These are phyloP conservation scores for Emmonsiellopsis sp. DNA, from an alignment of 2,329 filamentous ascomycete genomes.

Conservation along the genomic window DNA sequence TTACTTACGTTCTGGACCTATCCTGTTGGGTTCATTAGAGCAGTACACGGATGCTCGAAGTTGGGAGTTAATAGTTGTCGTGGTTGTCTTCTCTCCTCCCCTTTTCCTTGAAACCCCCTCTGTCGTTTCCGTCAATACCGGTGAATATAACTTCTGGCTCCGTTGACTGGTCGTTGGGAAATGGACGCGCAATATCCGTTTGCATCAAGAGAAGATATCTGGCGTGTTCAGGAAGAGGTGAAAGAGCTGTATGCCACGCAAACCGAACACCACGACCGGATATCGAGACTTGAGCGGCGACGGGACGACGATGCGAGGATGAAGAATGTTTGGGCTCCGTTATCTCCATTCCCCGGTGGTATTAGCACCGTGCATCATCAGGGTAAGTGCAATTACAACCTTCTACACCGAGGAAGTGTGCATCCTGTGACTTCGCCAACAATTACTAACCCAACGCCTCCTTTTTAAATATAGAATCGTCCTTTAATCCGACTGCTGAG, in stretches of 20 bases:
- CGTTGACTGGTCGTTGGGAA: slow-evolving; percentile 9
- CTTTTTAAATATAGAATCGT: slow-evolving; percentile 50
- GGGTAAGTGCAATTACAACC: slow-evolving; percentile 47
- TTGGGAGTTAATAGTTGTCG: neutral
- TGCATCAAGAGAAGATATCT: slow-evolving; percentile 56
- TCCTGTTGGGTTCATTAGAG: neutral
- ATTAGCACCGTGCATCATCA: slow-evolving; percentile 77
- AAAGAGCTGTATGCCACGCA: slow-evolving; percentile 53
- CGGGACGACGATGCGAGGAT: slow-evolving; percentile 55
- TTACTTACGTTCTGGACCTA: neutral
- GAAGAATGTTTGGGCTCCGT: slow-evolving; percentile 80
- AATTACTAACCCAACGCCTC: neutral
- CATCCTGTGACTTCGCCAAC: neutral
- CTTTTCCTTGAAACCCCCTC: neutral
- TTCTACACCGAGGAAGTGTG: neutral
- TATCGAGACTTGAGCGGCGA: slow-evolving; percentile 52
- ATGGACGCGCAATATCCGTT: slow-evolving; percentile 60
- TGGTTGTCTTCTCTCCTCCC: neutral
- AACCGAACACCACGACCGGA: slow-evolving; percentile 52
- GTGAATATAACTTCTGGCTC: neutral
- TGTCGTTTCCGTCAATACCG: neutral
- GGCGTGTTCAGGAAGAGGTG: slow-evolving; percentile 56
- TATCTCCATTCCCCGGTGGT: slow-evolving; percentile 80
- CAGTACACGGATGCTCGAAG: neutral
- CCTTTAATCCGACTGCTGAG: slow-evolving; percentile 71